phyloP scores from a whole-genome alignment of 352 stramenopile species.

The Phytopythium sindhum region DNA sequence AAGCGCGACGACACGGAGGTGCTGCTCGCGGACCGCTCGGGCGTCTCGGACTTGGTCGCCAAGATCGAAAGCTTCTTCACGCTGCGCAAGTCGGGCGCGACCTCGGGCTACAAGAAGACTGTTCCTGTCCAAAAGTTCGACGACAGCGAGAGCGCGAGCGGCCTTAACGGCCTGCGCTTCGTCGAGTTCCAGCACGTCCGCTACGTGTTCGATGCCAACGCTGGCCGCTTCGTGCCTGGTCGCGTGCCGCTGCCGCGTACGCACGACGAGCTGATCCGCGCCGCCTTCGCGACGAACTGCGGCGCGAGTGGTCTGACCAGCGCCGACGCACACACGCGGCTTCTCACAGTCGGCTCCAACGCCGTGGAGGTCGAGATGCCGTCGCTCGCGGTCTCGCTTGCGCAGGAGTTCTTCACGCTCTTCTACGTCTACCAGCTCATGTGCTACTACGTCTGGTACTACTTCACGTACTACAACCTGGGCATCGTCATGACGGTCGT shows the following conservation, averaged over 20 bases:
- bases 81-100: slow-evolving; percentile 1
- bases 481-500: slow-evolving; percentile 28
- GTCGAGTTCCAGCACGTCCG: slow-evolving; percentile 33
- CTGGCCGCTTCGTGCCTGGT: slow-evolving; percentile 22
- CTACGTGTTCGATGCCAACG: slow-evolving; percentile 26
- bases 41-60: slow-evolving; percentile 17
- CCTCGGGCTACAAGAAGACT: slow-evolving; percentile 8
- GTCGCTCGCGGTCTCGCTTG: slow-evolving; percentile 18
- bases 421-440: slow-evolving; percentile 37
- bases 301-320: slow-evolving; percentile 6
- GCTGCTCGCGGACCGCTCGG: slow-evolving; percentile 17
- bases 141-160: not conserved
- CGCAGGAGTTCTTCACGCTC: slow-evolving; percentile 25
- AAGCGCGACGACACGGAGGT: slow-evolving; percentile 25
- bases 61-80: slow-evolving; percentile 22
- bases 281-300: slow-evolving; percentile 3
- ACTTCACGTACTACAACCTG: slow-evolving; percentile 36
- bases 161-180: slow-evolving; percentile 11
- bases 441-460: slow-evolving; percentile 46
- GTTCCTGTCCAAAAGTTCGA: slow-evolving; percentile 16
- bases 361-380: slow-evolving; percentile 28
- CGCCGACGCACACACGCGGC: slow-evolving; percentile 8
- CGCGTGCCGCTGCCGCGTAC: slow-evolving; percentile 17
- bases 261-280: slow-evolving; percentile 13
- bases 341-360: slow-evolving; percentile 19